phyloP scores from a whole-genome alignment of 768 basidiomycete genomes.

The Agrocybe chaxingu region DNA sequence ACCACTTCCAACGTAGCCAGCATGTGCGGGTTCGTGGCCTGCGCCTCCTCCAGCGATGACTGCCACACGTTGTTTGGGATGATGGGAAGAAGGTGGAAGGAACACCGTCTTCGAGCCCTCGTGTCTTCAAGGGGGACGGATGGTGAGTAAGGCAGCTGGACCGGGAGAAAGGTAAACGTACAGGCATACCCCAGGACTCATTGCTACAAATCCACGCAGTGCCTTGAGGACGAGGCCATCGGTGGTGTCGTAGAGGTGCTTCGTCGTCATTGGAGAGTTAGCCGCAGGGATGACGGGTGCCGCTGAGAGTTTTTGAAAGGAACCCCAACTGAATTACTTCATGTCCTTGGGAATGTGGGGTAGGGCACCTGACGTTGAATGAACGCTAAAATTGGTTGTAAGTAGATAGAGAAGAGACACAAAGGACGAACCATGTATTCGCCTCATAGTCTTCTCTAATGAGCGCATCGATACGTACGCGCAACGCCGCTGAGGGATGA shows the following conservation, averaged over 20 bases:
- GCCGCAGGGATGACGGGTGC: too few relatives aligned
- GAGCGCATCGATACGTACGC: too few relatives aligned
- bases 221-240: conserved; percentile 42
- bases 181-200: conserved; percentile 38
- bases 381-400: too few relatives aligned
- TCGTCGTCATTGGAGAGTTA: conserved; percentile 7
- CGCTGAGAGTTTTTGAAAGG: too few relatives aligned
- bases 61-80: conserved; percentile 26
- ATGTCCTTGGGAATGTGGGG: too few relatives aligned
- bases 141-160: not conserved
- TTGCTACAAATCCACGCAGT: conserved; percentile 35
- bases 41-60: conserved; percentile 49
- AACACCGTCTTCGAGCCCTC: conserved; percentile 31
- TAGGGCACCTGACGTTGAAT: too few relatives aligned
- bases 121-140: conserved; percentile 24
- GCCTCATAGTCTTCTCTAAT: too few relatives aligned
- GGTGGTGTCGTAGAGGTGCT: conserved; percentile 38
- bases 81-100: conserved; percentile 16
- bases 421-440: too few relatives aligned
- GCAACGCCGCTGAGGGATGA: too few relatives aligned
- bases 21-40: conserved; percentile 61
- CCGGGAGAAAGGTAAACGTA: conserved; percentile 19
- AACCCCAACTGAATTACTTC: too few relatives aligned
- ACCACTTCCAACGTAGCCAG: conserved; percentile 53
- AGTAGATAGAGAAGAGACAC: too few relatives aligned